Evolutionary conservation across 768 basidiomycete species (phyloP).

Genomic region (Rubroboletus satanas): DNA sequence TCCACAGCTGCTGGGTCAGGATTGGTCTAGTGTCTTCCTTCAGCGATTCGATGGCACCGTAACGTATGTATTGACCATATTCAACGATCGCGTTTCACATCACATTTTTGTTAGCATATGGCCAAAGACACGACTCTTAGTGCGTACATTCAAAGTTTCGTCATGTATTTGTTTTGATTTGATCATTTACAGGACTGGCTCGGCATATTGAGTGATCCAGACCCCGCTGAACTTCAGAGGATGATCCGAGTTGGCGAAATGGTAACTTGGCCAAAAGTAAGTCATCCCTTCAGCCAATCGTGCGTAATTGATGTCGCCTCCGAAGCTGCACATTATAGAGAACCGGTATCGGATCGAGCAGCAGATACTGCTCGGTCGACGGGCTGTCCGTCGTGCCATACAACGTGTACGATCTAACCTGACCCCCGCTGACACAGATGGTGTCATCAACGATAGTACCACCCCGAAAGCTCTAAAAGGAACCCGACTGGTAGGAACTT

Average conservation of each 20-base stretch:
- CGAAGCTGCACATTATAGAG: conserved; percentile 86
- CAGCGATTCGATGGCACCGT: conserved; percentile 89
- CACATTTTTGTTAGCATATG: conserved; percentile 56
- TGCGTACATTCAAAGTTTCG: conserved; percentile 30
- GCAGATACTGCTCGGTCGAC: conserved; percentile 76
- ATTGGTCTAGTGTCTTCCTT: conserved; percentile 96
- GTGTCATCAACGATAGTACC: conserved; percentile 20
- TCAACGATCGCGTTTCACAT: conserved; percentile 13
- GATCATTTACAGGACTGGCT: conserved; percentile 65
- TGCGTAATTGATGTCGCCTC: conserved; percentile 7
- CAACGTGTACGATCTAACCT: conserved; percentile 33
- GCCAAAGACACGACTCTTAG: conserved; percentile 78
- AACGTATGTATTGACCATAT: conserved; percentile 54
- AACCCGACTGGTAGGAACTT: conserved; percentile 5
- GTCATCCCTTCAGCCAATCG: conserved; percentile 3
- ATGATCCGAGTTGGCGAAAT: conserved; percentile 86
- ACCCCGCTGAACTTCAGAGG: conserved; percentile 70
- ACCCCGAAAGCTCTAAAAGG: conserved; percentile 26
- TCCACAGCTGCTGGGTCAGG: conserved; percentile 88
- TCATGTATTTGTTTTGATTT: not conserved
- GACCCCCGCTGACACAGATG: conserved; percentile 23
- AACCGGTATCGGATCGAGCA: conserved; percentile 85
- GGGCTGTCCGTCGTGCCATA: conserved; percentile 57
- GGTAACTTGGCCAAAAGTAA: conserved; percentile 96
- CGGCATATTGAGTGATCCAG: conserved; percentile 79